Conservation (phyloP, 2,329 filamentous ascomycete species). For the Claviceps fusiformis region DNA sequence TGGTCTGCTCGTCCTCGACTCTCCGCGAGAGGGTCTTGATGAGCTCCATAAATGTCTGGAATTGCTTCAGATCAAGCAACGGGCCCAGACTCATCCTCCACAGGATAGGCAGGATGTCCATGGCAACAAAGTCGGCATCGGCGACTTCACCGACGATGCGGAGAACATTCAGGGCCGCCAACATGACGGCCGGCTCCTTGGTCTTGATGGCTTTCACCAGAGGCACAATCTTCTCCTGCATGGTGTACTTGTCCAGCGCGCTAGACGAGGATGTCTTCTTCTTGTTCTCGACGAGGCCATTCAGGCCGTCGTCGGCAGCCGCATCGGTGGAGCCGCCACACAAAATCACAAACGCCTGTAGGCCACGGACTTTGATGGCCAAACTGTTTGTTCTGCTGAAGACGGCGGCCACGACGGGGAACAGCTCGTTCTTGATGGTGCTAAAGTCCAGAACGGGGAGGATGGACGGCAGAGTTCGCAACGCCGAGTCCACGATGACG, state of each 20-base stretch:
- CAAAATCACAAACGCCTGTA: constrained; percentile 80
- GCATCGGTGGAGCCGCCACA: constrained; percentile 60
- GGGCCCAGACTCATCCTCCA: constrained; percentile 90
- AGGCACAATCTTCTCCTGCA: constrained; percentile 94
- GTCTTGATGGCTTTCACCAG: constrained; percentile 89
- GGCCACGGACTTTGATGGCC: constrained; percentile 81
- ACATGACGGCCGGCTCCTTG: constrained; percentile 95
- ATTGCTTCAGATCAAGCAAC: constrained; percentile 73
- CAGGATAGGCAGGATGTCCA: constrained; percentile 77
- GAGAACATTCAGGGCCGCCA: constrained; percentile 77
- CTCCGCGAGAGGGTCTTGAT: constrained; percentile 68
- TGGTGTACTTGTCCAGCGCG: constrained; percentile 91
- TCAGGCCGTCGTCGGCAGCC: constrained; percentile 46
- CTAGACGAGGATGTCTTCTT: constrained; percentile 55
- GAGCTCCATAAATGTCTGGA: constrained; percentile 77
- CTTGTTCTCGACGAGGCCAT: constrained; percentile 50
- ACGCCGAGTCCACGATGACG: constrained; percentile 71
- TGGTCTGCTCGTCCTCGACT: constrained; percentile 79
- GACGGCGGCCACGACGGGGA: constrained; percentile 78
- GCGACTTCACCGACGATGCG: constrained; percentile 68
- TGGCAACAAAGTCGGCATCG: constrained; percentile 81
- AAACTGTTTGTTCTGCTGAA: constrained; percentile 90
- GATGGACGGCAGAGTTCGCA: constrained; percentile 66
- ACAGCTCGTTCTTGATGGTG: constrained; percentile 93
- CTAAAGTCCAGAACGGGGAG: constrained; percentile 86